Conservation (phyloP, 441 rosid species). For the Pelargonium australe region DNA sequence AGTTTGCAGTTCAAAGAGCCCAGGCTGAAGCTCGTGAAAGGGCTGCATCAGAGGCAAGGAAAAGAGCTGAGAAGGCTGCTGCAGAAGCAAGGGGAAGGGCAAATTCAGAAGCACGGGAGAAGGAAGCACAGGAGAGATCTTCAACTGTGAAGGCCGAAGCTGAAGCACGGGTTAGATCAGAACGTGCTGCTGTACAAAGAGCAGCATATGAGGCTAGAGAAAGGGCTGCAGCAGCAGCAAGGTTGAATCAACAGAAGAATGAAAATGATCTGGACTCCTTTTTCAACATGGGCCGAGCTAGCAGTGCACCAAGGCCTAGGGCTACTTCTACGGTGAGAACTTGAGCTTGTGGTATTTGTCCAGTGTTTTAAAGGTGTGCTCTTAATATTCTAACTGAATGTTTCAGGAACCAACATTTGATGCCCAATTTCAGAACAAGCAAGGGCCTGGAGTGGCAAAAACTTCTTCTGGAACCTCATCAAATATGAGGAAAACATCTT, state of each 20-base stretch:
- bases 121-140: slow-evolving; percentile 18
- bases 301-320: slow-evolving; percentile 84
- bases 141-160: slow-evolving; percentile 22
- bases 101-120: slow-evolving; percentile 10
- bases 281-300: slow-evolving; percentile 61
- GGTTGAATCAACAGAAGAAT: slow-evolving; percentile 56
- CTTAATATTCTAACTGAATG: slow-evolving; percentile 23
- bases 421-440: slow-evolving; percentile 44
- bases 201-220: not conserved
- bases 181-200: slow-evolving; percentile 32
- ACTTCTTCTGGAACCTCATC: slow-evolving; percentile 54
- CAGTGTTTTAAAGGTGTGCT: slow-evolving; percentile 7
- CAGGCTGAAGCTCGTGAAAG: slow-evolving; percentile 93
- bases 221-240: slow-evolving; percentile 56
- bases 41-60: slow-evolving; percentile 55
- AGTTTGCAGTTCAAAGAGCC: slow-evolving; percentile 85
- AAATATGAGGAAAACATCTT: slow-evolving; percentile 70
- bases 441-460: slow-evolving; percentile 53
- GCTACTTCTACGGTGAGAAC: slow-evolving; percentile 52
- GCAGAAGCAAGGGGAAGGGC: slow-evolving; percentile 66
- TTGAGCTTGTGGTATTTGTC: slow-evolving; percentile 8
- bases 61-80: slow-evolving; percentile 78
- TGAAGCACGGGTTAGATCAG: slow-evolving; percentile 55
- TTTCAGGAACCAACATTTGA: slow-evolving; percentile 71
- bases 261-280: slow-evolving; percentile 75